These are phyloP conservation scores for Paecilomyces variotii DNA, from an alignment of 2,329 filamentous ascomycete genomes.

Conservation along the genomic window DNA sequence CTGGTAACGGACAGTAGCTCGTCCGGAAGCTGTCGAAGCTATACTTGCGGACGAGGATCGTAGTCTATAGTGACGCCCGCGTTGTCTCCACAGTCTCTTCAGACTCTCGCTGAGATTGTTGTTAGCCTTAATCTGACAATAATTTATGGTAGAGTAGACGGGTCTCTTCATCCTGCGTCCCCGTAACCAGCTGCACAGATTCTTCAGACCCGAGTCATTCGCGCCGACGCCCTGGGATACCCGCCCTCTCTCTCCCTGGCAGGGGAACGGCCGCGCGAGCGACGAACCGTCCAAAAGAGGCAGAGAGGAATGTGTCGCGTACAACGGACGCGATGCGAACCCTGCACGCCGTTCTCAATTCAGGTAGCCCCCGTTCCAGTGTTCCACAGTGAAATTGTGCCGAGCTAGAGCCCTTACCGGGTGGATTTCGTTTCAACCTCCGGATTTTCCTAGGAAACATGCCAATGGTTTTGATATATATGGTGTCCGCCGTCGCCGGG, in stretches of 20 bases:
- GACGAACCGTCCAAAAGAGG: not conserved
- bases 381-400: not conserved
- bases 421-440: not conserved
- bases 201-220: not conserved
- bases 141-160: not conserved
- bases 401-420: not conserved
- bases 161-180: not conserved
- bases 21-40: not conserved
- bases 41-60: not conserved
- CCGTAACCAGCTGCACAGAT: not conserved
- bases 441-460: not conserved
- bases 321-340: not conserved
- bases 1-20: not conserved
- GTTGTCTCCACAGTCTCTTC: not conserved
- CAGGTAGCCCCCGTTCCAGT: not conserved
- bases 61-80: not conserved
- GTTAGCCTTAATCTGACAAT: not conserved
- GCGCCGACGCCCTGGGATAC: not conserved
- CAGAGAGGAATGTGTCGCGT: slow-evolving; percentile 1
- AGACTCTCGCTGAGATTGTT: not conserved
- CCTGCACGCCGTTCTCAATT: not conserved
- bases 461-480: not conserved
- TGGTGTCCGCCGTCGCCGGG: not conserved
- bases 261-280: not conserved
- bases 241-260: not conserved